phyloP scores from a whole-genome alignment of 805 yeast genomes.

The Saccharomycopsis synnaedendra region DNA sequence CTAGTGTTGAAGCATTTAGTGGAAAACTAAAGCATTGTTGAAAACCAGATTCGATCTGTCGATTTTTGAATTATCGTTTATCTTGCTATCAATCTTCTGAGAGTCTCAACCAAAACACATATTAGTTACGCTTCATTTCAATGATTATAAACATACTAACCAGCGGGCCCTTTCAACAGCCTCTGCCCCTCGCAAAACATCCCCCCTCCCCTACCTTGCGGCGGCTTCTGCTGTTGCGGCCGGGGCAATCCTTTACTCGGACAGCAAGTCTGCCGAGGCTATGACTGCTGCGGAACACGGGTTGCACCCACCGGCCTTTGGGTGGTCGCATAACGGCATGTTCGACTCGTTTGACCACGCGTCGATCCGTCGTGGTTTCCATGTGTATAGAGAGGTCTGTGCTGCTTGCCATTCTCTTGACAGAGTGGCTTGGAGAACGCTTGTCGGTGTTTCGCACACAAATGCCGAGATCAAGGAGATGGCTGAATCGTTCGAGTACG shows the following conservation, averaged over 20 bases:
- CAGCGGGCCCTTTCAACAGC: background rate
- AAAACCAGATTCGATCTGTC: too few species aligned
- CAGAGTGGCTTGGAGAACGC: conserved; percentile 96
- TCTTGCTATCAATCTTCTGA: too few species aligned
- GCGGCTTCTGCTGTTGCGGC: conserved; percentile 69
- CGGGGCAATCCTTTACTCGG: conserved; percentile 77
- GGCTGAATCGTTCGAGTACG: conserved; percentile 96
- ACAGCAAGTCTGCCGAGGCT: conserved; percentile 80
- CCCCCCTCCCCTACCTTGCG: conserved; percentile 18
- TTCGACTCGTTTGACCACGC: conserved; percentile 87
- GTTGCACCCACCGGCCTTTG: conserved; percentile 85
- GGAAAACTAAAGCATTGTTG: too few species aligned
- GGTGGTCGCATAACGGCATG: conserved; percentile 93
- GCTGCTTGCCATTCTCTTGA: conserved; percentile 97
- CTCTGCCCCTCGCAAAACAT: too few species aligned
- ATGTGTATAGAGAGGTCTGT: conserved; percentile 97
- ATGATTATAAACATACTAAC: background rate
- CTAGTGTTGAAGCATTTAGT: too few species aligned
- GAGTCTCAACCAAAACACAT: too few species aligned
- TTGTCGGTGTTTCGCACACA: conserved; percentile 94
- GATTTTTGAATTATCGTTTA: too few species aligned
- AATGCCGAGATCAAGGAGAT: conserved; percentile 81
- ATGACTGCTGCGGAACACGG: conserved; percentile 99
- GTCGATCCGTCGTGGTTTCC: conserved; percentile 97
- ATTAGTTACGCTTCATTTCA: too few species aligned